Conservation (phyloP, 1,139 yeast species). For the Lodderomyces metapsilosis region DNA sequence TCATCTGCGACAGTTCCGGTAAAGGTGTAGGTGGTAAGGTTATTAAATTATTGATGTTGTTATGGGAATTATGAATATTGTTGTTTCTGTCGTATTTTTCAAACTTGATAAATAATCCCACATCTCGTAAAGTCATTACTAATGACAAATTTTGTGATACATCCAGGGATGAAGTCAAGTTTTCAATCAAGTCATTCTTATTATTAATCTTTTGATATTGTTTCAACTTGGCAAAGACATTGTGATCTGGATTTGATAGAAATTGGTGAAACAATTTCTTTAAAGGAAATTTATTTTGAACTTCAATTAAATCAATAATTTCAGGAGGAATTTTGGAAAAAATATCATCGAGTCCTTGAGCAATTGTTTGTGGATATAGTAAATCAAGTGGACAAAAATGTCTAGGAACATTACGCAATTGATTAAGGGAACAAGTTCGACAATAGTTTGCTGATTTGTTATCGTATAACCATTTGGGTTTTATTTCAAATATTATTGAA, state of each 20-base stretch:
- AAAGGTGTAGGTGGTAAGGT: conserved; percentile 14
- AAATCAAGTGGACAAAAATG: conserved; percentile 49
- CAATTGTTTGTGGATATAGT: conserved; percentile 31
- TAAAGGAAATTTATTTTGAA: conserved; percentile 27
- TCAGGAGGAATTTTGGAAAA: conserved; percentile 28
- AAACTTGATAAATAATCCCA: conserved; percentile 48
- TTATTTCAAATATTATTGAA: conserved; percentile 41
- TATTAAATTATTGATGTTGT: conserved; percentile 33
- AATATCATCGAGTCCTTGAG: conserved; percentile 35
- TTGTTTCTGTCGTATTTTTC: conserved; percentile 32
- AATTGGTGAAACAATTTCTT: conserved; percentile 27
- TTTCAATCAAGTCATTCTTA: conserved; percentile 34
- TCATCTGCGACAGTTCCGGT: not conserved
- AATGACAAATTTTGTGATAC: conserved; percentile 44
- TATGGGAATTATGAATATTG: conserved; percentile 33
- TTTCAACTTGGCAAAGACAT: conserved; percentile 39
- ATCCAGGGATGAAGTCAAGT: conserved; percentile 36
- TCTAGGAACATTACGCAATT: conserved; percentile 28
- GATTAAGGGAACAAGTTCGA: conserved; percentile 46
- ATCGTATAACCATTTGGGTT: conserved; percentile 51
- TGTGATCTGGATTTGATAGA: conserved; percentile 24
- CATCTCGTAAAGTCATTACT: conserved; percentile 58
- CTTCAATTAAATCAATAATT: conserved; percentile 19
- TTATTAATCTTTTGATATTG: conserved; percentile 36
- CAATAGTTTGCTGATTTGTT: conserved; percentile 39